Evolutionary conservation across 192 early-diverging fungal species (phyloP).

Genomic region (Spizellomyces sp.): DNA sequence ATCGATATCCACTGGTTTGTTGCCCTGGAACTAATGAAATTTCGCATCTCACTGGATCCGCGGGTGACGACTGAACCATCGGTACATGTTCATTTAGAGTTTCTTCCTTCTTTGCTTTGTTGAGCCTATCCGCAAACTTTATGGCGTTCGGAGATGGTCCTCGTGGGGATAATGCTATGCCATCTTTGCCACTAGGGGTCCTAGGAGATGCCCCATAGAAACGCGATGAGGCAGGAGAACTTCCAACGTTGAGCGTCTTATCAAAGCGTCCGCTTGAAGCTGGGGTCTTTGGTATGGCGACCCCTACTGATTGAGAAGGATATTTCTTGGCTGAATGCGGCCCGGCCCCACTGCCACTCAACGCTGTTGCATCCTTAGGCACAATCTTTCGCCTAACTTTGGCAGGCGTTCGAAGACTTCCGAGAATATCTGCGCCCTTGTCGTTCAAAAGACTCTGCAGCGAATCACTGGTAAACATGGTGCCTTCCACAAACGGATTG

Average conservation of each 20-base stretch:
- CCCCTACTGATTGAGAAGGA: too few relatives aligned
- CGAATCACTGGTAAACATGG: conserved; percentile 16
- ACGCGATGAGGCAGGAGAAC: conserved; percentile 4
- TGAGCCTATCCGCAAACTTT: conserved; percentile 45
- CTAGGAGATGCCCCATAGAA: conserved; percentile 6
- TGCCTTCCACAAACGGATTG: conserved; percentile 24
- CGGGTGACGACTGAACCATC: background rate
- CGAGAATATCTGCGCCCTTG: conserved; percentile 10
- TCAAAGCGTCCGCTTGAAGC: conserved; percentile 5
- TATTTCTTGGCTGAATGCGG: background rate
- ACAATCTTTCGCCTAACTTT: conserved; percentile 15
- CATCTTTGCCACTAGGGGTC: conserved; percentile 3
- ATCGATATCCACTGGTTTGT: conserved; percentile 65
- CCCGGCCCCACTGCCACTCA: background rate
- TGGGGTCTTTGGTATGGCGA: conserved; percentile 23
- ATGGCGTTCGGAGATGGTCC: conserved; percentile 22
- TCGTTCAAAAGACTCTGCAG: conserved; percentile 8
- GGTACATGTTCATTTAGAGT: conserved; percentile 61
- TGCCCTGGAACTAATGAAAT: conserved; percentile 42
- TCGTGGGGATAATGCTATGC: background rate
- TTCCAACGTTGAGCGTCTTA: conserved; percentile 1
- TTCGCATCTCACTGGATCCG: conserved; percentile 18
- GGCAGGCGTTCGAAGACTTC: conserved; percentile 11
- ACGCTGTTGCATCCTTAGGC: conserved; percentile 13
- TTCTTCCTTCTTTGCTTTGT: conserved; percentile 54